A percentile compares a stretch with the other conserved stretches of the same genome.
Evolutionary conservation across 2,329 filamentous ascomycete species (phyloP).

Genomic region (Truncatella angustata): DNA sequence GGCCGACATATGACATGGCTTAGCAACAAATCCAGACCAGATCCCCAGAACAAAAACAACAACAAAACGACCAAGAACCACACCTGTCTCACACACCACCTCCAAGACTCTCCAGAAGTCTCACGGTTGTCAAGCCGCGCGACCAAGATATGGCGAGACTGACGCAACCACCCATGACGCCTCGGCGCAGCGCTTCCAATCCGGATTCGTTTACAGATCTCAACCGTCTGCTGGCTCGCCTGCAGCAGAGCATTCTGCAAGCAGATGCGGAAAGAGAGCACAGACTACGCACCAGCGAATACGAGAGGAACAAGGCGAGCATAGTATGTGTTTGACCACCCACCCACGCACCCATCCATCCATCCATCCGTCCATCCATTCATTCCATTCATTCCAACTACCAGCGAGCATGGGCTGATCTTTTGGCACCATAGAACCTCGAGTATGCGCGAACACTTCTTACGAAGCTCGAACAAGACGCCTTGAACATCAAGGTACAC

Average conservation of each 20-base stretch:
- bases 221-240: constrained; percentile 60
- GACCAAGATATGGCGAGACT: constrained; percentile 25
- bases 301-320: constrained; percentile 60
- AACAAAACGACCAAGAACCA: background rate
- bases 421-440: too few relatives aligned
- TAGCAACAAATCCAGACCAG: background rate
- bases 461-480: constrained; percentile 68
- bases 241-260: constrained; percentile 64
- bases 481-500: constrained; percentile 56
- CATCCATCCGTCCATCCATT: too few relatives aligned
- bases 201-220: constrained; percentile 50
- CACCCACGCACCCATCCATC: too few relatives aligned
- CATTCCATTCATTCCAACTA: too few relatives aligned
- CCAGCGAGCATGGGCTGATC: too few relatives aligned
- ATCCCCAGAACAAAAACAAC: background rate
- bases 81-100: background rate
- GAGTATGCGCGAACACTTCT: constrained; percentile 69
- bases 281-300: constrained; percentile 58
- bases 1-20: background rate
- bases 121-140: background rate
- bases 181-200: constrained; percentile 23
- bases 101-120: too few relatives aligned
- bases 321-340: too few relatives aligned
- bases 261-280: constrained; percentile 58
- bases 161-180: constrained; percentile 26